These are phyloP conservation scores for Krasilnikovozyma curviuscula DNA, from an alignment of 768 basidiomycete species.

Conservation along the genomic window DNA sequence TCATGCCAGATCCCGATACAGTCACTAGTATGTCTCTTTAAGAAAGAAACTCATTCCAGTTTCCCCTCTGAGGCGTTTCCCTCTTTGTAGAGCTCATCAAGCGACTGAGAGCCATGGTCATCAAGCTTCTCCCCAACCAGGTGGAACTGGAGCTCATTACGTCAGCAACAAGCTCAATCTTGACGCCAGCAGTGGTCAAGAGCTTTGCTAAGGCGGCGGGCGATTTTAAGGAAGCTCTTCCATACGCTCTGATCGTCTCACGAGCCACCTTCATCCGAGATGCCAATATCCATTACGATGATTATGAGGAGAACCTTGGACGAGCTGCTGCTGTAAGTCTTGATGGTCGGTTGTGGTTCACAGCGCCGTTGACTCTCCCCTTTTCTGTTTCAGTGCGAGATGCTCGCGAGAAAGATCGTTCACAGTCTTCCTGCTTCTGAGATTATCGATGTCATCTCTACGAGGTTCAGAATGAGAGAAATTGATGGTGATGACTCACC, in stretches of 20 bases:
- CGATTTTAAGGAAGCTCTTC: conserved; percentile 65
- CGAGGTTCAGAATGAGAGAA: conserved; percentile 51
- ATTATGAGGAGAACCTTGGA: conserved; percentile 67
- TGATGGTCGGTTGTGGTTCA: conserved; percentile 6
- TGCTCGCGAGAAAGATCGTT: conserved; percentile 58
- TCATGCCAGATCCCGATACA: conserved; percentile 47
- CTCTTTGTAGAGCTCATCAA: conserved; percentile 48
- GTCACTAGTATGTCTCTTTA: conserved; percentile 42
- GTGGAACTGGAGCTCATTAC: conserved; percentile 46
- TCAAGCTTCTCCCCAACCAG: conserved; percentile 59
- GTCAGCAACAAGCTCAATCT: conserved; percentile 61
- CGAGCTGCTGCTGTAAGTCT: conserved; percentile 39
- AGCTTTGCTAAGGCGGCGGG: conserved; percentile 66
- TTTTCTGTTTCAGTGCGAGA: conserved; percentile 45
- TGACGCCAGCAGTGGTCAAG: conserved; percentile 52
- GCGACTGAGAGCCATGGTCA: conserved; percentile 54
- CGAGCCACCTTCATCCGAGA: conserved; percentile 26
- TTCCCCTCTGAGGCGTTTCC: background rate
- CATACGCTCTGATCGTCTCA: conserved; percentile 24
- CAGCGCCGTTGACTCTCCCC: background rate
- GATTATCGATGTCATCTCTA: conserved; percentile 46
- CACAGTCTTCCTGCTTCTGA: conserved; percentile 47
- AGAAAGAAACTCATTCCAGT: background rate
- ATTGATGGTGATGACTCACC: conserved; percentile 58
- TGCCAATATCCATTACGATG: conserved; percentile 36